Base-by-base conservation (phyloP, 495 filamentous ascomycete species). In the Penicillium roqueforti region DNA sequence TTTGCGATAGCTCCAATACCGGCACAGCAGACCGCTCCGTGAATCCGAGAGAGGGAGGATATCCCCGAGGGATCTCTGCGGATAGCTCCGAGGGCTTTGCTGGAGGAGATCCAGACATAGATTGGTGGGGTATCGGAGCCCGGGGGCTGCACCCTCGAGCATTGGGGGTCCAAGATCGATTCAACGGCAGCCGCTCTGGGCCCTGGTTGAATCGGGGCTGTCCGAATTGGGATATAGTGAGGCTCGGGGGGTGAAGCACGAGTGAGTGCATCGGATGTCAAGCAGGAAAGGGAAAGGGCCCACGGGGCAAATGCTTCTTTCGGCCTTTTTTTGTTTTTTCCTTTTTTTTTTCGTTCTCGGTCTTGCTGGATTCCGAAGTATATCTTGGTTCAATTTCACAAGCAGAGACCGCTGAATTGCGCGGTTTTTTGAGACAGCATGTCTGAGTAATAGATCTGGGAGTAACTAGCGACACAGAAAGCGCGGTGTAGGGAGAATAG, bases 51-150 rank as follows among this genome's bases (percentile, higher is more conserved):
- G 68, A 67, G 58, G 73, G 62, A 70, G 63, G 60, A 56, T 60
- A 65, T 53, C 77, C 77, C 73, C 79, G 68, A 68, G 76, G 74
- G 71, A 78, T 69, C 73, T 68, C 67, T 57, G 65, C 71, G 59
- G 72, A 82, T 70, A 76, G 72, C 74, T 86, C 84, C 68, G 77
- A 78, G 73, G 85, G 83, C 58, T 77, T 65, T 54, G 74, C 65
- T 61, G 80, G 81, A 69, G 85, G 83, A 76, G 85, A 86, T 70
- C 85, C 84, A 81, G 88, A 90, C 88, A 92, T 92, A 81, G 86
- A 85, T 81, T 85, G 86, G 79, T 85, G 86, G 75, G 83, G 81
- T 71, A 87, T 58, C 55, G 69, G 82, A 70, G 83, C 84, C 82
- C 80, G 77, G 61, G 80, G 82, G 75, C 77, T 82, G 70, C 74